Evolutionary conservation across 192 early-diverging fungal genomes (phyloP).

Genomic region (Coemansia reversa): DNA sequence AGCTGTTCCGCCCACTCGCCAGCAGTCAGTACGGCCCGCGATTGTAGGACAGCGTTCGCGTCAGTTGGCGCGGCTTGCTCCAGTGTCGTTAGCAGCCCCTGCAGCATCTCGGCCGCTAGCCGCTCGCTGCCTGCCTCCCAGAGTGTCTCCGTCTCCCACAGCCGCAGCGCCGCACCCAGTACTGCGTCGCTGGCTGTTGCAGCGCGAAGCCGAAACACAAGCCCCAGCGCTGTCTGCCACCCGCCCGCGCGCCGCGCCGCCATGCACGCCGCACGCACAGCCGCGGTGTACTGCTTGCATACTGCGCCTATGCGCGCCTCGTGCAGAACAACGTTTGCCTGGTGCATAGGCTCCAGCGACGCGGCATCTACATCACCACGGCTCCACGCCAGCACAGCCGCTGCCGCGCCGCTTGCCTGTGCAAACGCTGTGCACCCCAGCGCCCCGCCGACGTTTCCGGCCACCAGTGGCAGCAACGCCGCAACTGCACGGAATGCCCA

Average conservation of each 20-base stretch:
- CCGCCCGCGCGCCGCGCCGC: conserved; percentile 32
- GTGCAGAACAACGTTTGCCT: conserved; percentile 39
- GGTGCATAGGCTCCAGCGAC: conserved; percentile 21
- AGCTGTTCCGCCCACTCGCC: conserved; percentile 49
- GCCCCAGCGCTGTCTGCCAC: conserved; percentile 50
- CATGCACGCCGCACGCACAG: conserved; percentile 30
- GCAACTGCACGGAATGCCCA: conserved; percentile 39
- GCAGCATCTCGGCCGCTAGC: conserved; percentile 43
- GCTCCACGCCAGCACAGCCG: conserved; percentile 17
- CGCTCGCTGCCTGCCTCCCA: conserved; percentile 43
- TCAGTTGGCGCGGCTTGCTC: conserved; percentile 7
- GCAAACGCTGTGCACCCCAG: conserved; percentile 13
- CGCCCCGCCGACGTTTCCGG: neutral
- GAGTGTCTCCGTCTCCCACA: conserved; percentile 53
- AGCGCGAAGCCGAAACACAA: conserved; percentile 37
- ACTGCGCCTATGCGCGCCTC: conserved; percentile 2
- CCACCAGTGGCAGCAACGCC: conserved; percentile 37
- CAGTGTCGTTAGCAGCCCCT: conserved; percentile 12
- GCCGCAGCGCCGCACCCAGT: conserved; percentile 32
- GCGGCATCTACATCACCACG: conserved; percentile 12
- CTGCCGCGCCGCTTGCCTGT: conserved; percentile 23
- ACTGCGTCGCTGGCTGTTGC: conserved; percentile 2
- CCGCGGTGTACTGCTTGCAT: conserved; percentile 29
- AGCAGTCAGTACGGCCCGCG: conserved; percentile 36
- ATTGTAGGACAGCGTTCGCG: conserved; percentile 29